These are phyloP conservation scores for Pseudofabraea citricarpa DNA, from an alignment of 2,329 filamentous ascomycete species.

Conservation along the genomic window DNA sequence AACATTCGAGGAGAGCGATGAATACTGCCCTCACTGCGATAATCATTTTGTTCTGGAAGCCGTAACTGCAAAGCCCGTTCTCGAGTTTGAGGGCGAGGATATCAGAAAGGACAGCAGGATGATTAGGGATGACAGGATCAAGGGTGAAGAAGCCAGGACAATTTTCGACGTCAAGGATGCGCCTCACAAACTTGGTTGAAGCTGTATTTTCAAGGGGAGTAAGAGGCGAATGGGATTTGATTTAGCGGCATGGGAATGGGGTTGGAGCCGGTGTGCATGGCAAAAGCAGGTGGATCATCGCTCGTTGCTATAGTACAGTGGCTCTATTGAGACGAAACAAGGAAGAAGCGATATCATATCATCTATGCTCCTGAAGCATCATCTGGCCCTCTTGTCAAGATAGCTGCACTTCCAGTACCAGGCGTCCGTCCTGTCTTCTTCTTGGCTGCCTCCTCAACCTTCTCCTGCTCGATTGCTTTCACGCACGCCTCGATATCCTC, in stretches of 20 bases:
- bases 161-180: slow-evolving; percentile 76
- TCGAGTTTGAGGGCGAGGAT: slow-evolving; percentile 90
- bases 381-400: slow-evolving; percentile 60
- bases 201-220: background rate
- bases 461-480: slow-evolving; percentile 98
- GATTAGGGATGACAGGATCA: slow-evolving; percentile 84
- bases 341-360: slow-evolving; percentile 11
- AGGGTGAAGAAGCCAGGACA: slow-evolving; percentile 49
- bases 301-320: slow-evolving; percentile 30
- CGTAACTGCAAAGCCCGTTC: slow-evolving; percentile 71
- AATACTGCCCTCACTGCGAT: slow-evolving; percentile 98
- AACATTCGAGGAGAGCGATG: slow-evolving; percentile 94
- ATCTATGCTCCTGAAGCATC: slow-evolving; percentile 23
- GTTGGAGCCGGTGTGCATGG: background rate
- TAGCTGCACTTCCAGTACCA: slow-evolving; percentile 66
- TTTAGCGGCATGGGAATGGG: slow-evolving; percentile 24
- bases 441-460: slow-evolving; percentile 96
- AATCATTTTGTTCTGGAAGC: slow-evolving; percentile 97
- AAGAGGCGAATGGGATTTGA: slow-evolving; percentile 11
- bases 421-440: slow-evolving; percentile 81
- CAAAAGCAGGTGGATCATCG: slow-evolving; percentile 15
- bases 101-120: slow-evolving; percentile 80
- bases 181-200: slow-evolving; percentile 70
- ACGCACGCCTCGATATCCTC: slow-evolving; percentile 97
- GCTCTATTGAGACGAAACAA: slow-evolving; percentile 19